Evolutionary conservation across 2,329 filamentous ascomycete genomes (phyloP).

Genomic region (Alternaria consortialis): DNA sequence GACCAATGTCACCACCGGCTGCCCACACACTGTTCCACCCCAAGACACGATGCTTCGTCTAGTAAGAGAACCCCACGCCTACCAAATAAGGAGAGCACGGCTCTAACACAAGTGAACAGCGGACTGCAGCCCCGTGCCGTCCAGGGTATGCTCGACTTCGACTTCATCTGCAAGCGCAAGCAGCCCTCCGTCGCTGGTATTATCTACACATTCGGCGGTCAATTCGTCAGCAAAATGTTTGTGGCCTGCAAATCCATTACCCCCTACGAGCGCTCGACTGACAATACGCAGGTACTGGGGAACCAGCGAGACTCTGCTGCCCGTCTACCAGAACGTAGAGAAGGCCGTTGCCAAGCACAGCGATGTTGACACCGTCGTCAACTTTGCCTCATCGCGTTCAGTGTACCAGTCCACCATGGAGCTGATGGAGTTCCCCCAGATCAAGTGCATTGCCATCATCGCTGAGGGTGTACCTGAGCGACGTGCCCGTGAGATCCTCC

Average conservation of each 20-base stretch:
- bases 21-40: constrained; percentile 95
- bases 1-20: constrained; percentile 87
- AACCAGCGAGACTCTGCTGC: constrained; percentile 97
- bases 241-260: constrained; percentile 40
- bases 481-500: constrained; percentile 96
- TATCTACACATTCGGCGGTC: constrained; percentile 99
- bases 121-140: constrained; percentile 88
- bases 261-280: constrained; percentile 25
- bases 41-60: constrained; percentile 99
- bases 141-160: constrained; percentile 85
- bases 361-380: constrained; percentile 97
- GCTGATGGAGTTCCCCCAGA: constrained; percentile 95
- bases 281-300: constrained; percentile 81
- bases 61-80: constrained; percentile 63
- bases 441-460: constrained; percentile 99
- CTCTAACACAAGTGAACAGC: constrained; percentile 55
- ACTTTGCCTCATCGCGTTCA: constrained; percentile 98
- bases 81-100: constrained; percentile 4
- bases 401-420: constrained; percentile 99
- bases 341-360: constrained; percentile 97
- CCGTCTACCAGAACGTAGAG: constrained; percentile 92
- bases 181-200: constrained; percentile 97
- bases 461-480: constrained; percentile 98
- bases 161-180: constrained; percentile 99
- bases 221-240: constrained; percentile 99